phyloP scores from a whole-genome alignment of 2,329 filamentous ascomycete genomes.

The Microsporum ferrugineum region DNA sequence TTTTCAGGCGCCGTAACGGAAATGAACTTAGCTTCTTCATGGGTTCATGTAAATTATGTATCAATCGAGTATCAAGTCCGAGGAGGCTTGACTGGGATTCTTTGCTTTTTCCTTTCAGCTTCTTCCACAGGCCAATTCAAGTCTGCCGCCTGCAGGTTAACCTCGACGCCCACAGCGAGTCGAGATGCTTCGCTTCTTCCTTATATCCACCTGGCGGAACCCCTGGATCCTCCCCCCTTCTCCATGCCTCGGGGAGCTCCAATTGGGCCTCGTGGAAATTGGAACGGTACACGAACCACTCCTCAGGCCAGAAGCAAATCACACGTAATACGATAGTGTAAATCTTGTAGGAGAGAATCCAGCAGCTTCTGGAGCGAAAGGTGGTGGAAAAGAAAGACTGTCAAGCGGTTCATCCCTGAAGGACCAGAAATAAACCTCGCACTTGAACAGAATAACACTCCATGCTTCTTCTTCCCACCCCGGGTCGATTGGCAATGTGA shows the following conservation, averaged over 20 bases:
- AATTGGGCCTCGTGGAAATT: background rate
- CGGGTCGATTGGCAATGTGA: background rate
- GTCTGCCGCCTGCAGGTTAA: background rate
- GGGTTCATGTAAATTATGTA: background rate
- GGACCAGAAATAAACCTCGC: no score
- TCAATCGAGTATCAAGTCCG: background rate
- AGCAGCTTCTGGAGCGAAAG: no score
- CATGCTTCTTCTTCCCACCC: background rate
- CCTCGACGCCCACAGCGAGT: background rate
- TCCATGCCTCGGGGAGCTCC: background rate
- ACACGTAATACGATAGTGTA: slow-evolving; percentile 1
- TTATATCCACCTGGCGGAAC: background rate
- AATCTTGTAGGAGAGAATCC: no score
- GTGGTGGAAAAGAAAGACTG: no score
- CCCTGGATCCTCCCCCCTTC: background rate
- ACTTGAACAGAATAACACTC: background rate
- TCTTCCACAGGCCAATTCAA: background rate
- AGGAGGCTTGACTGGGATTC: background rate
- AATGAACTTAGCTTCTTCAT: background rate
- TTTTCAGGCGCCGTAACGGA: background rate
- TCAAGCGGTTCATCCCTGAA: no score
- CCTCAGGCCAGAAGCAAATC: slow-evolving; percentile 8
- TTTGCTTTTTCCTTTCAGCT: background rate
- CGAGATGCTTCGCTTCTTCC: background rate
- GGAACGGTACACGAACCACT: background rate